phyloP scores from a whole-genome alignment of 1,284 basidiomycete genomes.

The Tetrapyrgos nigripes region DNA sequence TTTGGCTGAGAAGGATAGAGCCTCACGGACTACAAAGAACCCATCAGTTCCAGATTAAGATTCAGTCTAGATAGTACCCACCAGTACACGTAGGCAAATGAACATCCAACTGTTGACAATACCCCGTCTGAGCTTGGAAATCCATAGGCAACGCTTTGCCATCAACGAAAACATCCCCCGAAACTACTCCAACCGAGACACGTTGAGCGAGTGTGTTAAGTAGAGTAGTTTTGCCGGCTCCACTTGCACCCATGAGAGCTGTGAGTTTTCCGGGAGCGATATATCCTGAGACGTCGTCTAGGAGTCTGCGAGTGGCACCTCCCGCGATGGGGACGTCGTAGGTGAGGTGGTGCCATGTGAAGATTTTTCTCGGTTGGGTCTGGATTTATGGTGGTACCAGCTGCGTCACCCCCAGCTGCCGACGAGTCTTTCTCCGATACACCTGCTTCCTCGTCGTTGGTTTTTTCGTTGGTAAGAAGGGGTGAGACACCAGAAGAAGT shows the following conservation, averaged over 20 bases:
- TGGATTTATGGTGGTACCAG: too few species aligned
- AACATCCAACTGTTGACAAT: constrained; percentile 19
- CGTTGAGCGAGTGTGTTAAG: constrained; percentile 87
- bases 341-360: constrained; percentile 68
- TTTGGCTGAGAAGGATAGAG: constrained; percentile 82
- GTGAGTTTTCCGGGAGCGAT: constrained; percentile 84
- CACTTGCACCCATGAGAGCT: constrained; percentile 83
- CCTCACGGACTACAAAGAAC: constrained; percentile 83
- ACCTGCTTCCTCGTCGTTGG: too few species aligned
- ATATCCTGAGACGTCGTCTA: constrained; percentile 85
- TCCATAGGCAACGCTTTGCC: constrained; percentile 74
- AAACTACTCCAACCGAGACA: constrained; percentile 80
- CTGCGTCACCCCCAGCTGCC: too few species aligned
- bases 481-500: too few species aligned
- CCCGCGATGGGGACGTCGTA: constrained; percentile 69
- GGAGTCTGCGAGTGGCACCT: constrained; percentile 59
- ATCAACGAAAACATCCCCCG: constrained; percentile 81
- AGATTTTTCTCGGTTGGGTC: too few species aligned
- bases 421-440: too few species aligned
- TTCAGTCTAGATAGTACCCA: too few species aligned
- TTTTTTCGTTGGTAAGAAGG: too few species aligned
- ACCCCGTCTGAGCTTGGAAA: constrained; percentile 73
- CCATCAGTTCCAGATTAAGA: constrained; percentile 23
- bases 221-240: constrained; percentile 82
- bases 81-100: constrained; percentile 48